Conservation (phyloP, 164 flowering plant species). For the Aristolochia fimbriata region DNA sequence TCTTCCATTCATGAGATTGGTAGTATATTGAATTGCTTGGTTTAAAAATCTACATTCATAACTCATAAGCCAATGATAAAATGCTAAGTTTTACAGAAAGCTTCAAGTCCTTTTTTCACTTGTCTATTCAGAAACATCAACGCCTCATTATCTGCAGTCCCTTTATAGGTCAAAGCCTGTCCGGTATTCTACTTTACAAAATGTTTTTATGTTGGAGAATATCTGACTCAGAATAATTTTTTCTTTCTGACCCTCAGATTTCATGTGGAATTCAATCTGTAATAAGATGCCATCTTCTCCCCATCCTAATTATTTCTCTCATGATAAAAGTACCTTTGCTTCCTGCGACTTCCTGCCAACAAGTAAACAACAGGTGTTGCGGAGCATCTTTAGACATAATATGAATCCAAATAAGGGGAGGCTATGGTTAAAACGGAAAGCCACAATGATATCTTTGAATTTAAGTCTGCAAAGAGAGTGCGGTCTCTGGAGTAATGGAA, state of each 20-base stretch:
- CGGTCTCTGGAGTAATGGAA: conserved; percentile 7
- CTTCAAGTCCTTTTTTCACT: no score
- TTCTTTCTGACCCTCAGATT: conserved; percentile 12
- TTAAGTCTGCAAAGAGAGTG: conserved; percentile 8
- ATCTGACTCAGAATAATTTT: background rate
- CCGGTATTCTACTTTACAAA: no score
- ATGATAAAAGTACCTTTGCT: conserved; percentile 12
- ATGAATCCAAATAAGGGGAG: conserved; percentile 15
- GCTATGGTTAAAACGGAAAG: conserved; percentile 10
- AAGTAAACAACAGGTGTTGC: conserved; percentile 7
- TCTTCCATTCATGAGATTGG: background rate
- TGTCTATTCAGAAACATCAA: no score
- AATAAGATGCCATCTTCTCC: conserved; percentile 32
- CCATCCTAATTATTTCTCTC: conserved; percentile 17
- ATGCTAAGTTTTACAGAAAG: background rate
- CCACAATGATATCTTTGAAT: conserved; percentile 12
- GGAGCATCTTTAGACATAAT: conserved; percentile 9
- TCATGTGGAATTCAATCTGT: conserved; percentile 7
- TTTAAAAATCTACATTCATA: background rate
- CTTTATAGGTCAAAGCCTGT: no score
- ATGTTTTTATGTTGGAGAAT: no score
- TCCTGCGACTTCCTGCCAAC: conserved; percentile 12
- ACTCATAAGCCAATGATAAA: background rate
- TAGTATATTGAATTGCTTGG: no score
- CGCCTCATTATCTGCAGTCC: no score